Conservation (phyloP, 352 stramenopile species). For the Globisporangium irregulare region DNA sequence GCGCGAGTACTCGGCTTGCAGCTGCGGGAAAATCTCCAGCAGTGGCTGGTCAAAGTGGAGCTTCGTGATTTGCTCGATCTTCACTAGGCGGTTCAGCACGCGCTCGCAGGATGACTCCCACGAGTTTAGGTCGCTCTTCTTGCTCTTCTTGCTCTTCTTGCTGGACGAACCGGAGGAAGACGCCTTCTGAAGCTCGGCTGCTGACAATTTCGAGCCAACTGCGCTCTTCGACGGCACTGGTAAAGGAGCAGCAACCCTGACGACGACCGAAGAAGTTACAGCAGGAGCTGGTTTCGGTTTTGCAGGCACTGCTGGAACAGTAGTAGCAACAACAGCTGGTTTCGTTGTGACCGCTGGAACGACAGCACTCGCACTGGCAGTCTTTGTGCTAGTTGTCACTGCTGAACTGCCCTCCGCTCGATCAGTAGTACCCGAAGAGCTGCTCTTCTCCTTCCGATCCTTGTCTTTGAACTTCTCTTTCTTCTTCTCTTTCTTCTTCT, state of each 20-base stretch:
- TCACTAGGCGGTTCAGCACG: slow-evolving; percentile 61
- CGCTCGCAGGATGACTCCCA: slow-evolving; percentile 74
- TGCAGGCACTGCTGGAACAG: neutral
- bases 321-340: neutral
- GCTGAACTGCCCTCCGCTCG: slow-evolving; percentile 31
- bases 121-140: slow-evolving; percentile 69
- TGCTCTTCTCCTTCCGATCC: slow-evolving; percentile 41
- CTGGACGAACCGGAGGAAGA: slow-evolving; percentile 21
- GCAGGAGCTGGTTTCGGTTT: slow-evolving; percentile 1
- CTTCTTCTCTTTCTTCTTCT: slow-evolving; percentile 58
- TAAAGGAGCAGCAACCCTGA: neutral
- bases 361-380: neutral
- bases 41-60: slow-evolving; percentile 80
- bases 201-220: slow-evolving; percentile 35
- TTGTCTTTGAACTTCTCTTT: slow-evolving; percentile 33
- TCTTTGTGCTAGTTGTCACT: neutral
- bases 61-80: slow-evolving; percentile 80
- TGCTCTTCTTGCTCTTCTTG: slow-evolving; percentile 70
- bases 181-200: slow-evolving; percentile 21
- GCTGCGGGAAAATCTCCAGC: slow-evolving; percentile 71
- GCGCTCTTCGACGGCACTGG: neutral
- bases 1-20: slow-evolving; percentile 54
- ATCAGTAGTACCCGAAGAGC: neutral
- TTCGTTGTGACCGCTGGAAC: neutral
- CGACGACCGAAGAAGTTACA: neutral